Evolutionary conservation across 352 stramenopile genomes (phyloP), one percentile per base, ranked within the genome.

Genomic region (Pythium coloratum): DNA sequence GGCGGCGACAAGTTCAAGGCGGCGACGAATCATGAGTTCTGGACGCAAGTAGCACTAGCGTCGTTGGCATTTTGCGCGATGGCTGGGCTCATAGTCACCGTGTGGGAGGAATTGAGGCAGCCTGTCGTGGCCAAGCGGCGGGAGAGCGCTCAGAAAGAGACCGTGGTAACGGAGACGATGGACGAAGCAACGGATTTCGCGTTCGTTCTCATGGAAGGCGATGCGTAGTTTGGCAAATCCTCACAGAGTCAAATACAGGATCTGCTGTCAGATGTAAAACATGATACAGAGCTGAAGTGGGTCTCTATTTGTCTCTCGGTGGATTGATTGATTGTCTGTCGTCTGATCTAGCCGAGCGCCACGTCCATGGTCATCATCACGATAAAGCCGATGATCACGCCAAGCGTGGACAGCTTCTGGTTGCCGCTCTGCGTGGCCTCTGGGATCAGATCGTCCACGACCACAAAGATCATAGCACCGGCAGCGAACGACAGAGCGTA

Each of bases 361-460:
- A 95, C 88, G 66, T 95, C 88, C 86, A 96, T 93, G 66, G 76
- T 73, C 90, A 97, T 97, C 91, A 97, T 97, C 55, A 97, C 88
- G 53, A 97, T 89, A 71, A 97, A 97, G 14, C 89, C 90, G 33
- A 93, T 72, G 50, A 97, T 96, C 8, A 84, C 90, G 12, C 88
- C 89, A 28, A 92, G 83, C 10, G 89, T 96, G 33, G 87, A 84
- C 26, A 95, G 76, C 70, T 95, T 95, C 74, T 94, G 83, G 69
- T 96, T 96, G 62, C 88, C 85, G 47, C 86, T 96, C 72, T 96
- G 88, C 34, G 81, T 94, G 6, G 88, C 86, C 67, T 97, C 91
- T 0, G 91, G 91, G 26, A 97, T 83, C n/a, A 97, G 73, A 62
- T 96, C 88, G 65, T 97, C 90, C 32, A 97, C 90, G 20, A 97